Conservation (phyloP, 1,284 basidiomycete genomes). For the Testicularia cyperi region DNA sequence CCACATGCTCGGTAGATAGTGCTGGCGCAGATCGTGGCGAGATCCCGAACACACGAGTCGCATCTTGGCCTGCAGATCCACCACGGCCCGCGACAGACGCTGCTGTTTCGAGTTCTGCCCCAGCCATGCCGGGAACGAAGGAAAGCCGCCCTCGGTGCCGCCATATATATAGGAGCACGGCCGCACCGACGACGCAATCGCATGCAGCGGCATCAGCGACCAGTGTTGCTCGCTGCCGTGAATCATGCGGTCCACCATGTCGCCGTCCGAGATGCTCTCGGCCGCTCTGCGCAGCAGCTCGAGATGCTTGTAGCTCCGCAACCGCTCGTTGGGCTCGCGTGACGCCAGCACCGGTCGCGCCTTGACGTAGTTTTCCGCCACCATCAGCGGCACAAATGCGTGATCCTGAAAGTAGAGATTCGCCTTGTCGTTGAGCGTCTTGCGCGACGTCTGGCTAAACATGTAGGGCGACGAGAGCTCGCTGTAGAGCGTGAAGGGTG, state of each 20-base stretch:
- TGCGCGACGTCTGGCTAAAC: conserved; percentile 77
- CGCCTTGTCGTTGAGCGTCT: conserved; percentile 86
- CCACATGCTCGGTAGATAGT: conserved; percentile 83
- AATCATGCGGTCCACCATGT: conserved; percentile 90
- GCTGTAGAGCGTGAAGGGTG: conserved; percentile 66
- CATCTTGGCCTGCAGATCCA: conserved; percentile 93
- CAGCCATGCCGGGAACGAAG: conserved; percentile 64
- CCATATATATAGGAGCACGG: conserved; percentile 51
- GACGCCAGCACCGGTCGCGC: conserved; percentile 63
- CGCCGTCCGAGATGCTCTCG: conserved; percentile 88
- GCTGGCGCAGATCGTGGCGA: conserved; percentile 82
- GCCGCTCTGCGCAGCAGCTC: conserved; percentile 76
- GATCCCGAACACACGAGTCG: conserved; percentile 86
- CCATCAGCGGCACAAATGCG: conserved; percentile 87
- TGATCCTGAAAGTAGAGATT: conserved; percentile 96
- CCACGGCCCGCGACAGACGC: conserved; percentile 77
- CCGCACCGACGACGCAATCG: conserved; percentile 81
- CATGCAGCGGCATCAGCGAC: conserved; percentile 90
- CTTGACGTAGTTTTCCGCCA: conserved; percentile 70
- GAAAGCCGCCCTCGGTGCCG: conserved; percentile 40
- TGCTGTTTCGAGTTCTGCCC: conserved; percentile 92
- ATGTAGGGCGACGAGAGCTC: conserved; percentile 84
- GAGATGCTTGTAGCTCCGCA: conserved; percentile 70
- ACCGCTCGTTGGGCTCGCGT: conserved; percentile 40
- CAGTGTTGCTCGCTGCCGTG: conserved; percentile 87